Conservation (phyloP, 768 basidiomycete species). For the Daedalea quercina region DNA sequence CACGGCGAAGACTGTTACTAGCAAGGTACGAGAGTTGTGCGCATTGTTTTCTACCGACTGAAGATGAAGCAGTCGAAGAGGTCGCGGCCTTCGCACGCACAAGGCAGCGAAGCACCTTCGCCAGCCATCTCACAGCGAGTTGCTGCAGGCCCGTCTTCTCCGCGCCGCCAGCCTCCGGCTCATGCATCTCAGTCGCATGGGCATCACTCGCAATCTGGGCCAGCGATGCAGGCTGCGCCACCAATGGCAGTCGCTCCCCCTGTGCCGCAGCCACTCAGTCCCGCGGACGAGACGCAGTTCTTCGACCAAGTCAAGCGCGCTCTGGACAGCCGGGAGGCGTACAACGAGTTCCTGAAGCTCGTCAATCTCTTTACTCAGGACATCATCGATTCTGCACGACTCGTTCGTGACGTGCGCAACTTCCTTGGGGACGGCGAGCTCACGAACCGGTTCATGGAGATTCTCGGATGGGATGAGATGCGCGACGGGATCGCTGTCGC, state of each 20-base stretch:
- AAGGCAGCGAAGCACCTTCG: constrained; percentile 19
- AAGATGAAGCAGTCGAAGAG: constrained; percentile 15
- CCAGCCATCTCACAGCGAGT: constrained; percentile 21
- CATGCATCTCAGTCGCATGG: too few relatives aligned
- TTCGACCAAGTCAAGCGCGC: constrained; percentile 85
- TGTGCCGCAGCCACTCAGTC: background rate
- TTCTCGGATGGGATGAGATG: constrained; percentile 82
- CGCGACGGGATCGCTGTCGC: constrained; percentile 32
- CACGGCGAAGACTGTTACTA: constrained; percentile 14
- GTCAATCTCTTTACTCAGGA: constrained; percentile 94
- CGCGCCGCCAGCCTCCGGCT: constrained; percentile 15
- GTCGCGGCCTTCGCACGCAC: constrained; percentile 18
- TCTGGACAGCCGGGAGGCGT: constrained; percentile 67
- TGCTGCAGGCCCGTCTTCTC: constrained; percentile 21
- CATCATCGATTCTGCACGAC: constrained; percentile 78
- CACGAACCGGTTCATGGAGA: constrained; percentile 74
- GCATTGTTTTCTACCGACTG: background rate
- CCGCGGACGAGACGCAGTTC: constrained; percentile 5
- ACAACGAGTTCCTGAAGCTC: constrained; percentile 93
- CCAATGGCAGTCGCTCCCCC: constrained; percentile 4
- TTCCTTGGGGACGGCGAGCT: constrained; percentile 75
- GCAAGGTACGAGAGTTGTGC: constrained; percentile 15
- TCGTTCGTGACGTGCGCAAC: constrained; percentile 73
- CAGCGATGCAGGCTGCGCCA: constrained; percentile 9
- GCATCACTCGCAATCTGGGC: too few relatives aligned